Evolutionary conservation across 179 eudicot species (phyloP).

Genomic region (Patellifolia procumbens): DNA sequence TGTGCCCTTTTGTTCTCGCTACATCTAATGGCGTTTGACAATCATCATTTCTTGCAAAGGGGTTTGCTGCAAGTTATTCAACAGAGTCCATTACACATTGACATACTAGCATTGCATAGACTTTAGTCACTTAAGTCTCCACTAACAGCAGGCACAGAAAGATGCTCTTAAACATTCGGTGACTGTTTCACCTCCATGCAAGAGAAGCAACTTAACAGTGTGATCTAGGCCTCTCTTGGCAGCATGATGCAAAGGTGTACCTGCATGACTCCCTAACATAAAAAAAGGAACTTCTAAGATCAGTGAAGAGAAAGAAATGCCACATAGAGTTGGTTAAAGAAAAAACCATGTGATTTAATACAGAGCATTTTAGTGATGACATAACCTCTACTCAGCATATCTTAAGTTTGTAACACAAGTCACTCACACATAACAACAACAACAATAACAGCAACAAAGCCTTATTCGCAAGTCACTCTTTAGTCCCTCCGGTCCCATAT

Average conservation of each 20-base stretch:
- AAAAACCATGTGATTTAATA: neutral
- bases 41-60: conserved; percentile 79
- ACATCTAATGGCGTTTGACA: conserved; percentile 86
- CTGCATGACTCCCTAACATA: conserved; percentile 68
- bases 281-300: neutral
- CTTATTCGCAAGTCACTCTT: too few relatives aligned
- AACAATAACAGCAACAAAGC: too few relatives aligned
- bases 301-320: neutral
- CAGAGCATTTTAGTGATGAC: neutral
- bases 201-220: conserved; percentile 72
- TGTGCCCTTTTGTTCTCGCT: conserved; percentile 72
- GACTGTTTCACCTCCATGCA: conserved; percentile 57
- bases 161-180: neutral
- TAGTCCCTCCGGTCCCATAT: neutral
- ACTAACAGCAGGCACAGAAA: conserved; percentile 17
- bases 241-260: conserved; percentile 94
- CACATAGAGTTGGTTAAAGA: neutral
- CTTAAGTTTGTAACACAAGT: neutral
- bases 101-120: neutral
- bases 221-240: conserved; percentile 83
- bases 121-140: neutral
- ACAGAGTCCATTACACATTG: conserved; percentile 2
- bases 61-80: conserved; percentile 64
- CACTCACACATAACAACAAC: too few relatives aligned
- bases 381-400: neutral